These are phyloP conservation scores for Peronospora belbahrii DNA, from an alignment of 352 stramenopile species.

Conservation along the genomic window DNA sequence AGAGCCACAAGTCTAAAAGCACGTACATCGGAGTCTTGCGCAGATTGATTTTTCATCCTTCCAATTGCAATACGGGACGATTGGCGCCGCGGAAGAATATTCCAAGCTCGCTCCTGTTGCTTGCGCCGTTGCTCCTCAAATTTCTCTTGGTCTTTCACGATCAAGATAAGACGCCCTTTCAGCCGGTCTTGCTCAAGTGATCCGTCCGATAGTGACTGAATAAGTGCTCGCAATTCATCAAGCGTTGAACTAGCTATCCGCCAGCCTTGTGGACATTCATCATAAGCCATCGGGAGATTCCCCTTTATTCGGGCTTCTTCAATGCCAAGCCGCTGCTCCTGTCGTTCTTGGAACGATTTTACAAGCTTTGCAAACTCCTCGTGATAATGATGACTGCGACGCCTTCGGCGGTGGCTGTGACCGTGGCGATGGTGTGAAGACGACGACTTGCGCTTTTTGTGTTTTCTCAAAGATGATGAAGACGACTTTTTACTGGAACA, in stretches of 20 bases:
- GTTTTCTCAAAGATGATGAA: constrained; percentile 47
- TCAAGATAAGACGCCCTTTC: constrained; percentile 61
- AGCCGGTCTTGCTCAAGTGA: constrained; percentile 75
- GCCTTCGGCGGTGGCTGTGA: constrained; percentile 42
- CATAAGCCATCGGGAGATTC: constrained; percentile 18
- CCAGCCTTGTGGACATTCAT: constrained; percentile 56
- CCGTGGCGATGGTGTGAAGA: constrained; percentile 49
- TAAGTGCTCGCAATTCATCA: constrained; percentile 49
- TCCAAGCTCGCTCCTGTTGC: constrained; percentile 65
- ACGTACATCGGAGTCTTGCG: constrained; percentile 43
- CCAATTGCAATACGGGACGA: constrained; percentile 78
- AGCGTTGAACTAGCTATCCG: constrained; percentile 64
- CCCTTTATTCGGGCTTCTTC: constrained; percentile 46
- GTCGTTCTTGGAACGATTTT: constrained; percentile 40
- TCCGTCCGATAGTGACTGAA: constrained; percentile 43
- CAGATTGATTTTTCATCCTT: constrained; percentile 64
- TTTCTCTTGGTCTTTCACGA: constrained; percentile 74
- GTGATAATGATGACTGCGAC: constrained; percentile 53
- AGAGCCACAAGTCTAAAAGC: not conserved
- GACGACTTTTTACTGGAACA: constrained; percentile 52
- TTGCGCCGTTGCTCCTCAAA: constrained; percentile 52
- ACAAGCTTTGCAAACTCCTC: constrained; percentile 66
- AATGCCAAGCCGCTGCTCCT: constrained; percentile 48
- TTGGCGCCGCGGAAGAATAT: constrained; percentile 69
- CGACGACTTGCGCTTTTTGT: constrained; percentile 66